These are phyloP conservation scores for Waltiozyma sp. DNA, from an alignment of 1,139 yeast species.

Conservation along the genomic window DNA sequence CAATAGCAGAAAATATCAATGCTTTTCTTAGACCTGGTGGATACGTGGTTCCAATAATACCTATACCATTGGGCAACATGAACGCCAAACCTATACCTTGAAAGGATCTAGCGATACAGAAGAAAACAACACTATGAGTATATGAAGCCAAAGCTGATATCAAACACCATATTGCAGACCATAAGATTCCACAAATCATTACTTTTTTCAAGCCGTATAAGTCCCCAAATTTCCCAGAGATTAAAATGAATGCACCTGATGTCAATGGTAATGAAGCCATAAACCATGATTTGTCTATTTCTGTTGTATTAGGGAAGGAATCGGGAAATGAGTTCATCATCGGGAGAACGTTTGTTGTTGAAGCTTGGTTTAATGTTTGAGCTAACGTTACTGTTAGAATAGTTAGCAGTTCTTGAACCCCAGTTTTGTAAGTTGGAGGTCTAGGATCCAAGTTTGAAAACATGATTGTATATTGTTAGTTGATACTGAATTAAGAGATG, in stretches of 20 bases:
- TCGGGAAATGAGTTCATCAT: conserved; percentile 22
- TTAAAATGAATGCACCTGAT: conserved; percentile 41
- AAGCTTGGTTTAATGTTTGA: conserved; percentile 24
- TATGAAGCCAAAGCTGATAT: conserved; percentile 39
- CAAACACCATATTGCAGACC: conserved; percentile 34
- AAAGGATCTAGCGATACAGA: conserved; percentile 39
- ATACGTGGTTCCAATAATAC: conserved; percentile 38
- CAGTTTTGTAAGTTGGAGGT: not conserved
- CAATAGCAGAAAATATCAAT: conserved; percentile 38
- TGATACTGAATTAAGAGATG: too few species aligned
- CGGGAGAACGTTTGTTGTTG: conserved; percentile 22
- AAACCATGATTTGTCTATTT: conserved; percentile 34
- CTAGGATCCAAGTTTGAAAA: not conserved
- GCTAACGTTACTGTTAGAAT: conserved; percentile 29
- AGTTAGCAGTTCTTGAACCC: conserved; percentile 24
- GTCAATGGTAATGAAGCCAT: conserved; percentile 48
- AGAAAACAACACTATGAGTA: conserved; percentile 32
- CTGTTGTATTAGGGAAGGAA: conserved; percentile 17
- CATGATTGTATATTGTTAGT: not conserved
- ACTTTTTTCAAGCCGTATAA: conserved; percentile 37
- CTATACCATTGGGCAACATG: conserved; percentile 41
- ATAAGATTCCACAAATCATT: conserved; percentile 33
- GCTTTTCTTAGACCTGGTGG: conserved; percentile 36
- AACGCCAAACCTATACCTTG: conserved; percentile 48
- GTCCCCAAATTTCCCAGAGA: conserved; percentile 44